Conservation (phyloP, 768 basidiomycete species). For the Austroboletus festivus region DNA sequence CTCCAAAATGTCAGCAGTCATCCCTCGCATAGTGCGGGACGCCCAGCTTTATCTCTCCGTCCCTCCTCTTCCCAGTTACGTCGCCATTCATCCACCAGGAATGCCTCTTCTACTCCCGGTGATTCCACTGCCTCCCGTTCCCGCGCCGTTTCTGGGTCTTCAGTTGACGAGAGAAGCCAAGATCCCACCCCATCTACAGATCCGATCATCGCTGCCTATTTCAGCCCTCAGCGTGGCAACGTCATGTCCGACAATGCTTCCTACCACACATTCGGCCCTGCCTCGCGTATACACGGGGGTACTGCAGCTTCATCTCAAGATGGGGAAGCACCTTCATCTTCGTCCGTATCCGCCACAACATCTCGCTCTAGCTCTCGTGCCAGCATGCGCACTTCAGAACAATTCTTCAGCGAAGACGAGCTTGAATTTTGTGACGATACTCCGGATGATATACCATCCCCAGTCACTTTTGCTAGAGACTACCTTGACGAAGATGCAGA, state of each 20-base stretch:
- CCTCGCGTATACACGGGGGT: slow-evolving; percentile 30
- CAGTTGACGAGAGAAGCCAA: slow-evolving; percentile 34
- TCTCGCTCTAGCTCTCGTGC: slow-evolving; percentile 34
- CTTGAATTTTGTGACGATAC: slow-evolving; percentile 37
- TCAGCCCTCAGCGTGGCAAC: slow-evolving; percentile 19
- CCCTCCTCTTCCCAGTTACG: slow-evolving; percentile 14
- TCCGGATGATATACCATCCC: slow-evolving; percentile 37
- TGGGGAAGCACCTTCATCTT: slow-evolving; percentile 37
- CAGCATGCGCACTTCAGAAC: slow-evolving; percentile 33
- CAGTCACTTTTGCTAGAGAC: slow-evolving; percentile 41
- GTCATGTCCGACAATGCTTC: slow-evolving; percentile 43
- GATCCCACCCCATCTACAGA: slow-evolving; percentile 37
- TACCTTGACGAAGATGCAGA: slow-evolving; percentile 32
- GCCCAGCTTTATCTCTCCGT: slow-evolving; percentile 19
- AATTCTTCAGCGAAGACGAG: slow-evolving; percentile 49
- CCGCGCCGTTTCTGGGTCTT: slow-evolving; percentile 14
- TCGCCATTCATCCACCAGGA: slow-evolving; percentile 13
- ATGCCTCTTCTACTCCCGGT: neutral
- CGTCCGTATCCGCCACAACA: slow-evolving; percentile 41
- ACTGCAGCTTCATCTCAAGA: slow-evolving; percentile 21
- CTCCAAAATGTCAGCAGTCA: slow-evolving; percentile 29
- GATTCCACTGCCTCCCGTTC: slow-evolving; percentile 6
- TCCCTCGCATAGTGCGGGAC: slow-evolving; percentile 31
- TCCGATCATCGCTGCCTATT: slow-evolving; percentile 23
- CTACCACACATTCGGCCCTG: slow-evolving; percentile 48